phyloP scores from a whole-genome alignment of 2,329 filamentous ascomycete genomes.

The Xylaria sp. region DNA sequence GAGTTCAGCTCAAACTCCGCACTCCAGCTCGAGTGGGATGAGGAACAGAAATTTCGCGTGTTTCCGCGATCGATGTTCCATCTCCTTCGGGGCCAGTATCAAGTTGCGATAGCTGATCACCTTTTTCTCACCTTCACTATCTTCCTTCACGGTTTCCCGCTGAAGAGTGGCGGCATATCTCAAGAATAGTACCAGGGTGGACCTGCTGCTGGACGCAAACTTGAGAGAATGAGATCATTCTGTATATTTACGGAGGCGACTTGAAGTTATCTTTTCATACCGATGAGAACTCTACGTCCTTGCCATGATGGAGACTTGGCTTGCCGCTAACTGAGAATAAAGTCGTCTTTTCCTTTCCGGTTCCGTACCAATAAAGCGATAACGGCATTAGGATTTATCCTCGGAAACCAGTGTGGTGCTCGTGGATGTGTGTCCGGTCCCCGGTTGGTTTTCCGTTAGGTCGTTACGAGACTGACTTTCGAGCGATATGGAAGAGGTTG shows the following conservation, averaged over 20 bases:
- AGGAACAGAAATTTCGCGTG: not conserved
- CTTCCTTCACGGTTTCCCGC: not conserved
- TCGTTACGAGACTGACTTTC: too few relatives aligned
- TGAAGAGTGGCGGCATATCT: conserved; percentile 5
- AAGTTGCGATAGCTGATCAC: not conserved
- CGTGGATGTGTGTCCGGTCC: too few relatives aligned
- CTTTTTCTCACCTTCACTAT: not conserved
- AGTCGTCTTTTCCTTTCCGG: too few relatives aligned
- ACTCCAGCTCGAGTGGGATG: not conserved
- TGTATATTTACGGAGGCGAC: not conserved
- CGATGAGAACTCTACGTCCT: too few relatives aligned
- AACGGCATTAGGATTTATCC: too few relatives aligned
- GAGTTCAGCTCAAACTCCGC: not conserved
- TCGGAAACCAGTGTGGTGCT: too few relatives aligned
- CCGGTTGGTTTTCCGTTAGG: too few relatives aligned
- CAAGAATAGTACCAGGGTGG: conserved; percentile 1
- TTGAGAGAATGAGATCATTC: not conserved
- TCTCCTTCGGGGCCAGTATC: not conserved
- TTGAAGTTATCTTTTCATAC: too few relatives aligned
- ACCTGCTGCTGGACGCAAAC: conserved; percentile 1
- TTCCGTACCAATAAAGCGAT: too few relatives aligned
- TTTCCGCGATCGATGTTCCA: not conserved
- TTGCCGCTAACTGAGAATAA: too few relatives aligned
- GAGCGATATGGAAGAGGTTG: too few relatives aligned
- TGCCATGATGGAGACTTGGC: too few relatives aligned